Evolutionary conservation across 495 filamentous ascomycete species (phyloP).

Genomic region (Trichoderma parareesei): DNA sequence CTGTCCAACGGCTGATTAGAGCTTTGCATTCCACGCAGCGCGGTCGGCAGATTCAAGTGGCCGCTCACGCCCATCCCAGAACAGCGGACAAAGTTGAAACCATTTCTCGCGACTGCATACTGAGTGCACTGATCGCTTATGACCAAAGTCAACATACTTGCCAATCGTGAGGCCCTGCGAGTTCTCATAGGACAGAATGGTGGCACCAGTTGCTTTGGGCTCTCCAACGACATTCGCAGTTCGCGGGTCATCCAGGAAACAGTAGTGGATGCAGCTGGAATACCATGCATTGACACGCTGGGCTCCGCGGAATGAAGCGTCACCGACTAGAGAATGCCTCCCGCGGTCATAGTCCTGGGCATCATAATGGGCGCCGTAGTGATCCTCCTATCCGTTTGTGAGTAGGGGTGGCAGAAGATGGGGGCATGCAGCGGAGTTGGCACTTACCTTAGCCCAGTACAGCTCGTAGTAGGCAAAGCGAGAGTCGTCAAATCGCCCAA

Average conservation of each 20-base stretch:
- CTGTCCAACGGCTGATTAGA: constrained; percentile 11
- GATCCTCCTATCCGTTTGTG: constrained; percentile 45
- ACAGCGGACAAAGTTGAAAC: constrained; percentile 57
- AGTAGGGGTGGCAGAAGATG: neutral
- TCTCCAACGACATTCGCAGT: constrained; percentile 56
- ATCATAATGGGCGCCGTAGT: constrained; percentile 56
- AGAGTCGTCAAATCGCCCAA: constrained; percentile 54
- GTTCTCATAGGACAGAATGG: constrained; percentile 56
- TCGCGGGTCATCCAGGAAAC: constrained; percentile 61
- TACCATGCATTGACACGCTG: constrained; percentile 63
- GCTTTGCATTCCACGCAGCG: constrained; percentile 41
- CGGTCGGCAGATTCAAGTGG: constrained; percentile 40
- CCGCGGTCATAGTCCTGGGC: constrained; percentile 58
- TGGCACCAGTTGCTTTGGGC: constrained; percentile 50
- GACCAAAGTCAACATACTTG: constrained; percentile 56
- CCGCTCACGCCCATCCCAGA: constrained; percentile 26
- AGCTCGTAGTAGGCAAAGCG: constrained; percentile 61
- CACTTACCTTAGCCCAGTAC: constrained; percentile 58
- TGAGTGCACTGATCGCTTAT: constrained; percentile 55
- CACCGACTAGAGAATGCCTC: constrained; percentile 59
- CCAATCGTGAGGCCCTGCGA: constrained; percentile 55
- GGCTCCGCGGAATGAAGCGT: constrained; percentile 52
- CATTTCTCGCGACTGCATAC: constrained; percentile 54
- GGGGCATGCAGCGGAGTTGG: neutral
- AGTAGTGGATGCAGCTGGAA: constrained; percentile 58